phyloP scores from a whole-genome alignment of 805 yeast genomes.

The Pichia occidentalis region DNA sequence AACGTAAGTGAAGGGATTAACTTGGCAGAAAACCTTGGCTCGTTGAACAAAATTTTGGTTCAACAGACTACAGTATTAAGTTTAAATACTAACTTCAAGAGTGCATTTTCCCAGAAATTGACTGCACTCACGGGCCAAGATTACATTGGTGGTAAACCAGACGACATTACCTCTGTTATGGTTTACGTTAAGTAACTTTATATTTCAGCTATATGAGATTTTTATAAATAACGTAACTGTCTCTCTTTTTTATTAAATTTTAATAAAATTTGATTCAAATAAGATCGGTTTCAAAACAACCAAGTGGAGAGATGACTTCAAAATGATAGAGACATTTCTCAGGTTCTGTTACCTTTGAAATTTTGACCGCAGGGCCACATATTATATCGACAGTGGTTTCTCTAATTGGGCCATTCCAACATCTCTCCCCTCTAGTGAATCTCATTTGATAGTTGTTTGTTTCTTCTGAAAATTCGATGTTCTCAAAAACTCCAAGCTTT shows the following conservation, averaged over 20 bases:
- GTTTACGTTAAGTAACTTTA: conserved; percentile 44
- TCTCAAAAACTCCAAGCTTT: conserved; percentile 42
- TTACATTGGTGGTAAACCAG: conserved; percentile 90
- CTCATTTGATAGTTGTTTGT: conserved; percentile 15
- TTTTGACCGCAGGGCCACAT: conserved; percentile 56
- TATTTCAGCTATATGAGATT: too few species aligned
- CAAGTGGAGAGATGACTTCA: conserved; percentile 40
- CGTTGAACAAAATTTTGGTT: conserved; percentile 52
- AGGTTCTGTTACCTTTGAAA: conserved; percentile 74
- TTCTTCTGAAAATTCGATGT: conserved; percentile 13
- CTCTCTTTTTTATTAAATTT: not conserved
- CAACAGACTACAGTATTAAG: conserved; percentile 61
- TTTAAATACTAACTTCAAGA: conserved; percentile 64
- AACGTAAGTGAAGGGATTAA: conserved; percentile 25
- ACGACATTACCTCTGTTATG: conserved; percentile 82
- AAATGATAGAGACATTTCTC: conserved; percentile 79
- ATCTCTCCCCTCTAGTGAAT: conserved; percentile 62
- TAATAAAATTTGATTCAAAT: conserved; percentile 1
- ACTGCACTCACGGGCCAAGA: conserved; percentile 57
- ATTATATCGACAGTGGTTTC: conserved; percentile 54
- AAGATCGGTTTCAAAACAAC: conserved; percentile 30
- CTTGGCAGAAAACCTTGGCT: conserved; percentile 17
- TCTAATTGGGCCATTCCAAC: conserved; percentile 94
- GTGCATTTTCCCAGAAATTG: conserved; percentile 81
- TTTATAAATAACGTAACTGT: too few species aligned